Conservation (phyloP, 2,329 filamentous ascomycete genomes). For the Gremmenia infestans region DNA sequence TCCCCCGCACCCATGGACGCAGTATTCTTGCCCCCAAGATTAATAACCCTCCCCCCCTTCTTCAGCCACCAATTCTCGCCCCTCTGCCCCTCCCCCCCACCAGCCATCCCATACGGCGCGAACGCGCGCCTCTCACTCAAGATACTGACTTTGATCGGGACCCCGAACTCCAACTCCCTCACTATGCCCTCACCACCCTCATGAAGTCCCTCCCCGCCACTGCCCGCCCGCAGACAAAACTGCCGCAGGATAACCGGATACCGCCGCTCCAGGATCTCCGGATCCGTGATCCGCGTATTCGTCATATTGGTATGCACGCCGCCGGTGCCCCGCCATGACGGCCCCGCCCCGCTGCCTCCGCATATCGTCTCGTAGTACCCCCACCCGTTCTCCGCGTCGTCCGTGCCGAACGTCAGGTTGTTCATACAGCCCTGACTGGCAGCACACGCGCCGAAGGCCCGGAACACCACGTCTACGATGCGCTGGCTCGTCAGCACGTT, state of each 20-base stretch:
- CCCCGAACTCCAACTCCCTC: constrained; percentile 72
- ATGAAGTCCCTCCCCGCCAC: constrained; percentile 59
- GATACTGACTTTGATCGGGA: constrained; percentile 70
- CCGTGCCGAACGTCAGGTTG: constrained; percentile 75
- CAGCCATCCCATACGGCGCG: constrained; percentile 73
- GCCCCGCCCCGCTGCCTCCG: constrained; percentile 66
- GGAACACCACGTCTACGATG: constrained; percentile 74
- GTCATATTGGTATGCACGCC: constrained; percentile 81
- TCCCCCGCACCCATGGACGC: constrained; percentile 20
- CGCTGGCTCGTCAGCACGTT: constrained; percentile 75
- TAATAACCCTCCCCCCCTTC: constrained; percentile 14
- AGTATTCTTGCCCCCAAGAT: constrained; percentile 24
- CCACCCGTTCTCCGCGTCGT: constrained; percentile 59
- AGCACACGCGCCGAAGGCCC: constrained; percentile 70
- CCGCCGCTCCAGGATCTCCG: constrained; percentile 69
- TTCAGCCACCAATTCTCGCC: constrained; percentile 79
- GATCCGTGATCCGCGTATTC: constrained; percentile 75
- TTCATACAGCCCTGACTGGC: constrained; percentile 76
- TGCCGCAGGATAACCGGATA: constrained; percentile 68
- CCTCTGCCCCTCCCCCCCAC: constrained; percentile 69
- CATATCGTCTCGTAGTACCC: constrained; percentile 83
- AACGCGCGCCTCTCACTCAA: constrained; percentile 73
- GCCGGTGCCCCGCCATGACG: constrained; percentile 49
- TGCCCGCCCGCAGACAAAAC: constrained; percentile 58
- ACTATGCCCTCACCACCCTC: constrained; percentile 68